Conservation (phyloP, 2,329 filamentous ascomycete genomes). For the Hymenoscyphus scutula region DNA sequence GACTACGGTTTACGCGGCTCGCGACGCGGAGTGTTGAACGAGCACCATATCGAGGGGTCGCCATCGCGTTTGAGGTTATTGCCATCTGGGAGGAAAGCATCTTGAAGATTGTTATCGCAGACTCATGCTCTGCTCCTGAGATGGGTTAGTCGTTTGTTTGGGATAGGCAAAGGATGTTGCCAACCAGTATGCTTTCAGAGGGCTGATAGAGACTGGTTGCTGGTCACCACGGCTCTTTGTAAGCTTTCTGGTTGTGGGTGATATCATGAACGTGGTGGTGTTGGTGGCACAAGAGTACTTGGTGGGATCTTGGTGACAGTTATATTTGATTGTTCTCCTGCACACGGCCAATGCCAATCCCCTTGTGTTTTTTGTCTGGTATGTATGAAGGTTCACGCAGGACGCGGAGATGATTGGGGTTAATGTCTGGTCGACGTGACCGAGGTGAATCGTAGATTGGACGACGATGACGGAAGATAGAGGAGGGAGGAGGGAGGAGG, state of each 20-base stretch:
- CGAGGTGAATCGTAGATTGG: neutral
- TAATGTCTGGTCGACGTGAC: neutral
- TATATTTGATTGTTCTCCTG: neutral
- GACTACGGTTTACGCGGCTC: slow-evolving; percentile 13
- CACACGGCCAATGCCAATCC: neutral
- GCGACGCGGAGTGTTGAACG: slow-evolving; percentile 18
- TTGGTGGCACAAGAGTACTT: neutral
- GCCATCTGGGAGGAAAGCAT: slow-evolving; percentile 32
- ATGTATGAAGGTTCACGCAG: neutral
- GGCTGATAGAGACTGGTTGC: slow-evolving; percentile 1
- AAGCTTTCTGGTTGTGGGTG: neutral
- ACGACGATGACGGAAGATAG: neutral
- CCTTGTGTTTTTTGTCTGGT: neutral
- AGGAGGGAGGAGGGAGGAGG: too few relatives aligned
- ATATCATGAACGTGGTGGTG: neutral
- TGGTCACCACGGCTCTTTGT: neutral
- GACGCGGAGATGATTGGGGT: neutral
- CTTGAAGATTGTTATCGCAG: slow-evolving; percentile 17
- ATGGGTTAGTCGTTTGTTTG: neutral
- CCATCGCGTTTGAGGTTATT: slow-evolving; percentile 19
- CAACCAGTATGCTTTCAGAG: neutral
- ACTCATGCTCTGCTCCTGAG: slow-evolving; percentile 20
- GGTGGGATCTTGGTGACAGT: too few relatives aligned
- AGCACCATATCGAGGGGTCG: slow-evolving; percentile 12
- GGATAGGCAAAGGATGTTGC: neutral